phyloP scores from a whole-genome alignment of 768 basidiomycete species.

The Leccinum fibrillosum region DNA sequence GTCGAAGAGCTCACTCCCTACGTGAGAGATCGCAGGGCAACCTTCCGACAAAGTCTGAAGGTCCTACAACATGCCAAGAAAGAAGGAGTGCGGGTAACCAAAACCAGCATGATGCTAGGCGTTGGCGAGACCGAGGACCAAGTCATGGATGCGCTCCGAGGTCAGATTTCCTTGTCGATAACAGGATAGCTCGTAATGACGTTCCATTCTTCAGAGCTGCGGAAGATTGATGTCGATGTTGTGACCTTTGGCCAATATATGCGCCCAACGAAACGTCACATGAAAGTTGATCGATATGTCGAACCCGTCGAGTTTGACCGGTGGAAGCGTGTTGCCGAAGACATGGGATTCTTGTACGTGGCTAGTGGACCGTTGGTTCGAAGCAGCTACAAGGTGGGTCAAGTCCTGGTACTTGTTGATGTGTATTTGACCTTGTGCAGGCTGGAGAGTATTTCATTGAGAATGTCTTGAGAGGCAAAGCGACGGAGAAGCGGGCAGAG shows the following conservation, averaged over 20 bases:
- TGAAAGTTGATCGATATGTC: constrained; percentile 98
- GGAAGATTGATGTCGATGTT: constrained; percentile 87
- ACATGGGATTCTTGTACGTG: constrained; percentile 95
- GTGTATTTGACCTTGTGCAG: constrained; percentile 36
- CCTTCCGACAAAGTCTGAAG: constrained; percentile 78
- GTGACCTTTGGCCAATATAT: constrained; percentile 99
- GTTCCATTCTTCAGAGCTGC: constrained; percentile 60
- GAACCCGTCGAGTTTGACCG: constrained; percentile 88
- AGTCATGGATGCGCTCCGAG: constrained; percentile 67
- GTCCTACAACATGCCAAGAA: constrained; percentile 84
- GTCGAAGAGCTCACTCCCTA: constrained; percentile 91
- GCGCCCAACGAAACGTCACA: constrained; percentile 97
- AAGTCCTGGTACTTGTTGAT: neutral
- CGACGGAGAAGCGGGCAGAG: constrained; percentile 38
- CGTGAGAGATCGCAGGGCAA: constrained; percentile 93
- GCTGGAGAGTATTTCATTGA: constrained; percentile 97
- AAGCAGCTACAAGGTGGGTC: constrained; percentile 90
- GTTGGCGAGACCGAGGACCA: constrained; percentile 89
- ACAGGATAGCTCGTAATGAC: neutral
- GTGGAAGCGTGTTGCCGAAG: constrained; percentile 89
- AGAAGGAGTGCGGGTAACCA: constrained; percentile 83
- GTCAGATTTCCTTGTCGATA: constrained; percentile 40
- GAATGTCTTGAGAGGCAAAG: constrained; percentile 74
- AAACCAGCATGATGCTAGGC: constrained; percentile 98
- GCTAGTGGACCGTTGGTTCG: constrained; percentile 95